Percentiles rank a stretch among this genome's conserved stretches.
Conservation (phyloP, 306 rosid genomes). For the Cicer yamashitae region DNA sequence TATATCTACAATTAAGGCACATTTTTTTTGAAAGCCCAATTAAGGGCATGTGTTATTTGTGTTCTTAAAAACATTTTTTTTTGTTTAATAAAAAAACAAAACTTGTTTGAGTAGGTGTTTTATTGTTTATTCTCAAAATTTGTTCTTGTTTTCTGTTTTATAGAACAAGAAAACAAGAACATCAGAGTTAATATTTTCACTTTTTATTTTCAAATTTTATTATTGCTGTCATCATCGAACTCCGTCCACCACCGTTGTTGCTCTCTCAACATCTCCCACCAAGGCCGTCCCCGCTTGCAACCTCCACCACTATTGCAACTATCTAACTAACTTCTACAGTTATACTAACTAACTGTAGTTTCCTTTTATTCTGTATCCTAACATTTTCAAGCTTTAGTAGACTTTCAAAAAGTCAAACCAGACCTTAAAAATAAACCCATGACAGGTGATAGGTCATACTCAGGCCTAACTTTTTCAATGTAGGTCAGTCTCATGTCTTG, state of each 20-base stretch:
- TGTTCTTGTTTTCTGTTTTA: not conserved
- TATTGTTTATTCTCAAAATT: not conserved
- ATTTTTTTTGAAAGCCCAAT: not conserved
- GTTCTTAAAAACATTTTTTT: not conserved
- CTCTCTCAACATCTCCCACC: not conserved
- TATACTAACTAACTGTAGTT: too few species aligned
- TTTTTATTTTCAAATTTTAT: not conserved
- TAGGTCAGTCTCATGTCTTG: too few species aligned
- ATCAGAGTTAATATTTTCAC: not conserved
- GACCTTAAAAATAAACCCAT: too few species aligned
- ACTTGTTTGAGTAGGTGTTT: conserved; percentile 12
- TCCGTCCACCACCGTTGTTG: not conserved
- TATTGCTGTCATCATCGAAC: not conserved
- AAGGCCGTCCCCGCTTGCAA: not conserved
- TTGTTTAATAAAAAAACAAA: not conserved
- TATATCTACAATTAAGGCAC: conserved; percentile 8
- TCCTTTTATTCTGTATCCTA: too few species aligned
- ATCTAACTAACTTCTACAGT: too few species aligned
- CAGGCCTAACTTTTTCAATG: too few species aligned
- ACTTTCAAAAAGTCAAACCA: too few species aligned
- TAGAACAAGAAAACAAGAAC: not conserved
- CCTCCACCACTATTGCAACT: not conserved
- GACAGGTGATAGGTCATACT: too few species aligned
- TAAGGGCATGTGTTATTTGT: conserved; percentile 4
- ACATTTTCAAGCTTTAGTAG: too few species aligned